phyloP scores from a whole-genome alignment of 2,329 filamentous ascomycete genomes.

The Phialemonium atrogriseum region DNA sequence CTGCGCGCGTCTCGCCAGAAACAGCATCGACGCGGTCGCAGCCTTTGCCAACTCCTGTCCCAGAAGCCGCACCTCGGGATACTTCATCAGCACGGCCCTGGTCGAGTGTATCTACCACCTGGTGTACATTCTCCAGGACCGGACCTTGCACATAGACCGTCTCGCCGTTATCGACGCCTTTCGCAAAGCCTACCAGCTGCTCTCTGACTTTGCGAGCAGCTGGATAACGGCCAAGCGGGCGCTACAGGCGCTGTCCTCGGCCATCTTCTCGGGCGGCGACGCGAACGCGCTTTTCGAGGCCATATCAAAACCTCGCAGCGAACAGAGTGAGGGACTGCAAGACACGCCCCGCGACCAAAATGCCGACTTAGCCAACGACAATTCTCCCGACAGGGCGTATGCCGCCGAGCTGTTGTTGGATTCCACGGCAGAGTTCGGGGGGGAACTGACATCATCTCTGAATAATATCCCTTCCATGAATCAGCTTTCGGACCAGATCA shows the following conservation, averaged over 20 bases:
- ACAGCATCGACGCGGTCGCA: not conserved
- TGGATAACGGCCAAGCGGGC: not conserved
- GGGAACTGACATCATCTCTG: not conserved
- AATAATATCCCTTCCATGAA: not conserved
- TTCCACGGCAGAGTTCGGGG: not conserved
- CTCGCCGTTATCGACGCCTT: not conserved
- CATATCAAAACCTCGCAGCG: not conserved
- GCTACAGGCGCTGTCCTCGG: not conserved
- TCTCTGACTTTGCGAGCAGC: not conserved
- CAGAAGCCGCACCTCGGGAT: not conserved
- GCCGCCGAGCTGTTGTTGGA: not conserved
- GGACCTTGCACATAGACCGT: not conserved
- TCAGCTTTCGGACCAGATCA: not conserved
- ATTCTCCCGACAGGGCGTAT: not conserved
- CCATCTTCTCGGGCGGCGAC: slow-evolving; percentile 1
- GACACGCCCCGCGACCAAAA: not conserved
- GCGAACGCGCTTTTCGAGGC: slow-evolving; percentile 1
- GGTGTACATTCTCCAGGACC: slow-evolving; percentile 1
- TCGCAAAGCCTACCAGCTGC: not conserved
- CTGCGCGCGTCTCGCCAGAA: not conserved
- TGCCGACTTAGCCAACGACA: not conserved
- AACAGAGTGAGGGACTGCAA: not conserved
- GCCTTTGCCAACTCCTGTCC: not conserved
- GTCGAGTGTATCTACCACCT: slow-evolving; percentile 1
- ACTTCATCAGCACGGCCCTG: slow-evolving; percentile 1